These are phyloP conservation scores for Malassezia restricta DNA, from an alignment of 1,284 basidiomycete species.

Conservation along the genomic window DNA sequence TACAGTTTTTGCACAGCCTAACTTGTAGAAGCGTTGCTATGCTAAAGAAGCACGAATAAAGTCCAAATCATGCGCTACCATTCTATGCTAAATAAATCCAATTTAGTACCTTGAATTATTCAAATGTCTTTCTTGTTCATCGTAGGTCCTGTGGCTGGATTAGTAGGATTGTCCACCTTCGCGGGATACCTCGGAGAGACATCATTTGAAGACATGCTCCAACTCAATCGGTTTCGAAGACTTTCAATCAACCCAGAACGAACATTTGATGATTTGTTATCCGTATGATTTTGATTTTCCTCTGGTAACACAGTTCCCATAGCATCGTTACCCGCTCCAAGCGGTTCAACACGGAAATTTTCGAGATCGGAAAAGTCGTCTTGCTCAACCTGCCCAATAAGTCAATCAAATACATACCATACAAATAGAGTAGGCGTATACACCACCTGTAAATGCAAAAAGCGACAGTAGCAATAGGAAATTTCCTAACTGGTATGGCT, in stretches of 20 bases:
- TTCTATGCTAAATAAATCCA: not conserved
- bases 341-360: conserved; percentile 7
- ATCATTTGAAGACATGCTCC: too few species aligned
- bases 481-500: conserved; percentile 10
- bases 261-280: too few species aligned
- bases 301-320: too few species aligned
- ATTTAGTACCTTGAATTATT: not conserved
- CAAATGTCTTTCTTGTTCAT: conserved; percentile 14
- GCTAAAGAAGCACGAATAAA: not conserved
- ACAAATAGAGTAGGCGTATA: conserved; percentile 15
- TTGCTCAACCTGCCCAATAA: conserved; percentile 12
- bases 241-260: too few species aligned
- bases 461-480: not conserved
- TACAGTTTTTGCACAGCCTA: conserved; percentile 34
- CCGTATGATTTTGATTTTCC: too few species aligned
- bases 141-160: not conserved
- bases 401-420: conserved; percentile 1
- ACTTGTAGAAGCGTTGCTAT: conserved; percentile 20
- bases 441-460: conserved; percentile 1
- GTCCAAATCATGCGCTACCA: not conserved
- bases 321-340: not conserved
- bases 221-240: too few species aligned
- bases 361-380: conserved; percentile 17
- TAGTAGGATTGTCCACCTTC: too few species aligned
- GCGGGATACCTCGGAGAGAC: too few species aligned